phyloP scores from a whole-genome alignment of 2,329 filamentous ascomycete genomes.

The Didymella lethalis region DNA sequence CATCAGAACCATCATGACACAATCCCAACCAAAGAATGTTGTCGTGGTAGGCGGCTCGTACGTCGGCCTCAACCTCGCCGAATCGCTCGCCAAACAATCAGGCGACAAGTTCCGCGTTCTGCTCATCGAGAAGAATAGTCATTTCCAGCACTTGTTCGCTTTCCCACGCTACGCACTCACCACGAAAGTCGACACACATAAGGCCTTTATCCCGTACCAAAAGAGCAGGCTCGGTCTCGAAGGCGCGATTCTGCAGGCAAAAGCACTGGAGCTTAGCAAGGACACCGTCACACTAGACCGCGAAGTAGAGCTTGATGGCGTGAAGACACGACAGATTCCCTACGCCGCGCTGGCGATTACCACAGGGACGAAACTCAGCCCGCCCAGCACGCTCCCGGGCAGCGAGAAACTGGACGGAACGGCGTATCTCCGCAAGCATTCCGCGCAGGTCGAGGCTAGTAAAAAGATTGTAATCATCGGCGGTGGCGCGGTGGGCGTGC shows the following conservation, averaged over 20 bases:
- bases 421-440: conserved; percentile 41
- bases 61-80: conserved; percentile 19
- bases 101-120: conserved; percentile 59
- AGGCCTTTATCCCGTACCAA: conserved; percentile 68
- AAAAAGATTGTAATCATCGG: conserved; percentile 58
- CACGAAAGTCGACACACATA: conserved; percentile 61
- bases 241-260: conserved; percentile 48
- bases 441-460: conserved; percentile 62
- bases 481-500: conserved; percentile 68
- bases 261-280: conserved; percentile 51
- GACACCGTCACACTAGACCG: conserved; percentile 53
- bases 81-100: conserved; percentile 16
- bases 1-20: not conserved
- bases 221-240: conserved; percentile 36
- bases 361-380: conserved; percentile 58
- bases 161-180: conserved; percentile 67
- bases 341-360: conserved; percentile 67
- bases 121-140: conserved; percentile 66
- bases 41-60: conserved; percentile 23
- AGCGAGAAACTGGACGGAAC: conserved; percentile 34
- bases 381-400: conserved; percentile 14
- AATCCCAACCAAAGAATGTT: conserved; percentile 12
- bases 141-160: conserved; percentile 69
- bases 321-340: conserved; percentile 49
- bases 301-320: conserved; percentile 36